Conservation (phyloP, 148 eudicot species). For the Vaccinium corymbosum region DNA sequence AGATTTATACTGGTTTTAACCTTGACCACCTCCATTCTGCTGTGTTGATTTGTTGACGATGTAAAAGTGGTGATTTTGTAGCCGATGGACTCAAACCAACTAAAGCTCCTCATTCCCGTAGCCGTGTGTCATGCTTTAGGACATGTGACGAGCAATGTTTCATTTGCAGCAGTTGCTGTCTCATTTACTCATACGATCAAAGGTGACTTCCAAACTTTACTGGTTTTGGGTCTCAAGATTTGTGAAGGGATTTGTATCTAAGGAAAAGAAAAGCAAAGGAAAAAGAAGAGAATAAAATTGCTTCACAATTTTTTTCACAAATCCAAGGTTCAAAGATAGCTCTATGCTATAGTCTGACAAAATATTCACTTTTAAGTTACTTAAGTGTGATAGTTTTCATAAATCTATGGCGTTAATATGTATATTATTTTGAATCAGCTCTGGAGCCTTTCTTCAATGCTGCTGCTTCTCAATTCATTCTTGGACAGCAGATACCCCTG, state of each 20-base stretch:
- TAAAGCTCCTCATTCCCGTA: slow-evolving; percentile 92
- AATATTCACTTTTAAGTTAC: neutral
- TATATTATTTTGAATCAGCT: slow-evolving; percentile 38
- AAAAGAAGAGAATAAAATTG: neutral
- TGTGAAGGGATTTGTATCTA: neutral
- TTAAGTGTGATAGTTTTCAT: neutral
- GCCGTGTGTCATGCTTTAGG: slow-evolving; percentile 91
- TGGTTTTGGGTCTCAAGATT: neutral
- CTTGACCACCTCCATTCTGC: neutral
- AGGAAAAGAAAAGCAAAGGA: neutral
- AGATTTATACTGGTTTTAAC: neutral
- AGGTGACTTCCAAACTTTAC: slow-evolving; percentile 39
- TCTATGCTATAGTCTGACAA: neutral
- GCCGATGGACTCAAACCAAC: slow-evolving; percentile 80
- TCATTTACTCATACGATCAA: slow-evolving; percentile 97
- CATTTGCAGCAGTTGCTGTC: slow-evolving; percentile 98
- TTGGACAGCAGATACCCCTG: slow-evolving; percentile 78
- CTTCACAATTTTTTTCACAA: neutral
- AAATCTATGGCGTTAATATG: neutral
- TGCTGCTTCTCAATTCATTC: slow-evolving; percentile 94
- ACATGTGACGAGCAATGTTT: slow-evolving; percentile 95
- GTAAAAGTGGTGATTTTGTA: slow-evolving; percentile 30
- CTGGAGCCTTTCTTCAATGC: slow-evolving; percentile 99
- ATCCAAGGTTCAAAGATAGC: neutral
- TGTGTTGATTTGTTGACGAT: neutral